Percentiles rank a stretch among this genome's conserved stretches.
These are phyloP conservation scores for Suillus spraguei DNA, from an alignment of 768 basidiomycete species.

Conservation along the genomic window DNA sequence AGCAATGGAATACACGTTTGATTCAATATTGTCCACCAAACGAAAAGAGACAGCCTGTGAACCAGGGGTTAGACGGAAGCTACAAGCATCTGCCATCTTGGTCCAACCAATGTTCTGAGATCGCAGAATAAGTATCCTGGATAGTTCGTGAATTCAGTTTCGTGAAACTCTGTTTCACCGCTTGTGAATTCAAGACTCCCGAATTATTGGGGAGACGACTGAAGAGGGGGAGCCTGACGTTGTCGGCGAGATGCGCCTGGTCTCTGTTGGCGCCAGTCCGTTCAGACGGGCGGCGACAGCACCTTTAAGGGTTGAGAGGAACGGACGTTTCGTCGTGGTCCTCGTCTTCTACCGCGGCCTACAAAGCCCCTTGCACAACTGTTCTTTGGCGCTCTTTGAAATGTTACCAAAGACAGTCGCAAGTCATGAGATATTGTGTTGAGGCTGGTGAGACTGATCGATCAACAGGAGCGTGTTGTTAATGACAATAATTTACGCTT, in stretches of 20 bases:
- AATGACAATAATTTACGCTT: conserved; percentile 48
- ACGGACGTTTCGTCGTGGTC: no score
- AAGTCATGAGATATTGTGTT: conserved; percentile 58
- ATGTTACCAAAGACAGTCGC: no score
- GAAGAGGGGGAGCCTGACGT: conserved; percentile 69
- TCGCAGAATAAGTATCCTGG: conserved; percentile 97
- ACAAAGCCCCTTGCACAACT: no score
- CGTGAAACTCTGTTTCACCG: conserved; percentile 89
- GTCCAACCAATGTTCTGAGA: conserved; percentile 85
- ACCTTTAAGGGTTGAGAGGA: no score
- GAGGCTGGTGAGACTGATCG: conserved; percentile 49
- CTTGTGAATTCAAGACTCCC: conserved; percentile 78
- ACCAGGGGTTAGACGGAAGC: background rate
- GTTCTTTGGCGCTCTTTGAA: no score
- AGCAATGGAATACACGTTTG: conserved; percentile 85
- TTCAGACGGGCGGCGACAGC: no score
- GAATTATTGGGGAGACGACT: conserved; percentile 86
- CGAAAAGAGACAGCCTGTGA: no score
- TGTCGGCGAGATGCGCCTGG: conserved; percentile 52
- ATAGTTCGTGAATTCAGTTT: conserved; percentile 98
- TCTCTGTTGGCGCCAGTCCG: conserved; percentile 23
- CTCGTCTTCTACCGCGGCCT: no score
- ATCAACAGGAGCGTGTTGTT: background rate
- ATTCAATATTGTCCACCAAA: no score
- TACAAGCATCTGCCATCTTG: conserved; percentile 93